Evolutionary conservation across 352 stramenopile species (phyloP).

Genomic region (Blastocystis sp.): DNA sequence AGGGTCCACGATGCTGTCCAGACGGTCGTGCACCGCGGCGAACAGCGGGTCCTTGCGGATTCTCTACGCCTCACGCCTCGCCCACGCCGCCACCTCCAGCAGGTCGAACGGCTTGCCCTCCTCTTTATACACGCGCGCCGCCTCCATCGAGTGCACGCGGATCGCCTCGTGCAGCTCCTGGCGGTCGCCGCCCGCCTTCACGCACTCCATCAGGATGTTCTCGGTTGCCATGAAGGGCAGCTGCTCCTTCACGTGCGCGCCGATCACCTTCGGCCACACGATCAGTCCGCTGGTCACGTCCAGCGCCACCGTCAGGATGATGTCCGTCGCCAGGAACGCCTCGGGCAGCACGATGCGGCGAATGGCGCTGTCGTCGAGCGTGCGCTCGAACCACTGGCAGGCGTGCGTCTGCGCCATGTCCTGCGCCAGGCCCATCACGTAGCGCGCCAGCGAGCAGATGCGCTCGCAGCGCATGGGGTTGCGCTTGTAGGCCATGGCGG

Average conservation of each 20-base stretch:
- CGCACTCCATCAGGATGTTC: slow-evolving; percentile 97
- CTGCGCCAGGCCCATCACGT: slow-evolving; percentile 94
- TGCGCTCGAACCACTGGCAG: slow-evolving; percentile 97
- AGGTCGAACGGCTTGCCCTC: slow-evolving; percentile 94
- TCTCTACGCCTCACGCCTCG: slow-evolving; percentile 72
- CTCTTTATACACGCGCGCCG: slow-evolving; percentile 92
- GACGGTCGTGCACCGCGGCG: slow-evolving; percentile 86
- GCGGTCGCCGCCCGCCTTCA: slow-evolving; percentile 93
- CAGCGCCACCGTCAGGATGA: slow-evolving; percentile 92
- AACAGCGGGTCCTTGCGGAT: slow-evolving; percentile 90
- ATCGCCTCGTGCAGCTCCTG: slow-evolving; percentile 96
- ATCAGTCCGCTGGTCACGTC: slow-evolving; percentile 95
- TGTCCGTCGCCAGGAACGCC: slow-evolving; percentile 92
- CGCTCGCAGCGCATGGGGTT: slow-evolving; percentile 97
- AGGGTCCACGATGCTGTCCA: slow-evolving; percentile 91
- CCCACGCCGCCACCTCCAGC: slow-evolving; percentile 76
- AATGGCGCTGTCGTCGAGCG: slow-evolving; percentile 96
- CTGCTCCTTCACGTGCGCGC: slow-evolving; percentile 92
- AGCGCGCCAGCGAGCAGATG: slow-evolving; percentile 91
- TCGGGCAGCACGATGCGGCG: slow-evolving; percentile 93
- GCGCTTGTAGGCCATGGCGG: slow-evolving; percentile 98
- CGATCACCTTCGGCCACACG: slow-evolving; percentile 89
- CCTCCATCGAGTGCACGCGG: slow-evolving; percentile 94
- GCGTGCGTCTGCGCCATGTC: slow-evolving; percentile 92
- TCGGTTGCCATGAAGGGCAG: slow-evolving; percentile 99